These are phyloP conservation scores for Macrophomina pseudophaseolina DNA, from an alignment of 2,329 filamentous ascomycete genomes.

Conservation along the genomic window DNA sequence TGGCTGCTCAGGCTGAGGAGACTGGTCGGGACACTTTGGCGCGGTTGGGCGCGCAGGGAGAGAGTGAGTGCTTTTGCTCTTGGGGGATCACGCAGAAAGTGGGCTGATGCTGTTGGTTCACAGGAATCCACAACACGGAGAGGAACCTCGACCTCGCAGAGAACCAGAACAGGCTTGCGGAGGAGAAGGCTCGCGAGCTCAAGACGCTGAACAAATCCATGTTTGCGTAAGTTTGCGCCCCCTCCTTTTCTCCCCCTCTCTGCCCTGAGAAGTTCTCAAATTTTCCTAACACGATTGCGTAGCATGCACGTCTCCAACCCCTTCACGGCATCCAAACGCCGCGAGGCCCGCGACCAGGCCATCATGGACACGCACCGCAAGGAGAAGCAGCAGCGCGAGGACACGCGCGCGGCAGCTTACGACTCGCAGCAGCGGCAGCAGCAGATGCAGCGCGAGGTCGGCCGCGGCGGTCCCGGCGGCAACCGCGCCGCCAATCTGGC, in stretches of 20 bases:
- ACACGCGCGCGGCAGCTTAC: constrained; percentile 61
- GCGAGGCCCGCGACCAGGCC: constrained; percentile 68
- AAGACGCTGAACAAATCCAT: constrained; percentile 88
- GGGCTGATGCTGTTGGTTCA: background rate
- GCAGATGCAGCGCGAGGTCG: constrained; percentile 62
- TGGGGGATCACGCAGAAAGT: background rate
- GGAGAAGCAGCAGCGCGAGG: constrained; percentile 62
- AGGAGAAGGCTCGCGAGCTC: constrained; percentile 80
- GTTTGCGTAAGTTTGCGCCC: constrained; percentile 73
- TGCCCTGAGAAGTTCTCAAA: too few species aligned
- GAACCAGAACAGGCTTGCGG: constrained; percentile 77
- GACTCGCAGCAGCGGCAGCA: constrained; percentile 64
- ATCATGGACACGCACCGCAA: constrained; percentile 68
- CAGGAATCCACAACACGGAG: constrained; percentile 65
- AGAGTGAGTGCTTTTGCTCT: constrained; percentile 60
- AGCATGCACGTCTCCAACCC: constrained; percentile 46
- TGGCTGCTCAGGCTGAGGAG: constrained; percentile 72
- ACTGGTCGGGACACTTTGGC: constrained; percentile 74
- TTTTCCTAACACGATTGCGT: too few species aligned
- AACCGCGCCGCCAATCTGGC: constrained; percentile 60
- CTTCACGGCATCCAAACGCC: constrained; percentile 66
- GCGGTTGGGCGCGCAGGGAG: constrained; percentile 76
- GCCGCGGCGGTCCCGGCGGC: constrained; percentile 56
- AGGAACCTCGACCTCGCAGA: constrained; percentile 79
- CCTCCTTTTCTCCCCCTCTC: too few species aligned